phyloP scores from a whole-genome alignment of 306 rosid species.

The Vachellia collinsii region DNA sequence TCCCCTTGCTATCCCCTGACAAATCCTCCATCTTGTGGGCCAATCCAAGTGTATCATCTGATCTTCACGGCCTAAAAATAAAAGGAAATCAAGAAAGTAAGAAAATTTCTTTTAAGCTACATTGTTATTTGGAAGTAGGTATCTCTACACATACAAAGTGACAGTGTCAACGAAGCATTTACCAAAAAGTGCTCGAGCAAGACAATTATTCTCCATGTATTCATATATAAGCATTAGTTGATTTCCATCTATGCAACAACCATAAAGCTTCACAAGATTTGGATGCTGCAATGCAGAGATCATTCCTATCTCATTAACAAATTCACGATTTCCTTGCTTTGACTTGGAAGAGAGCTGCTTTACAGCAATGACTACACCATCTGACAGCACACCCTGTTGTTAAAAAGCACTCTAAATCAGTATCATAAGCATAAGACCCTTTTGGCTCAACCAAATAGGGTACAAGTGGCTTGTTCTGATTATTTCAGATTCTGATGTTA shows the following conservation, averaged over 20 bases:
- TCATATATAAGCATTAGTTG: constrained; percentile 80
- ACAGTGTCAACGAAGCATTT: constrained; percentile 28
- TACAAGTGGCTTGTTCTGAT: background rate
- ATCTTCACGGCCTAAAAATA: constrained; percentile 49
- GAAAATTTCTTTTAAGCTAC: background rate
- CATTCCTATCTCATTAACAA: constrained; percentile 89
- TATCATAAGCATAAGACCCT: background rate
- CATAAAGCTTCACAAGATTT: constrained; percentile 81
- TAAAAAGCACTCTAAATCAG: constrained; percentile 20
- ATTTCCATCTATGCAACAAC: constrained; percentile 92
- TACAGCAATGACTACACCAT: constrained; percentile 79
- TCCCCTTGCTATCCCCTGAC: constrained; percentile 73
- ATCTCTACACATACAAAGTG: constrained; percentile 6
- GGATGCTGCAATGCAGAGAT: constrained; percentile 94
- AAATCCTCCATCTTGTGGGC: constrained; percentile 65
- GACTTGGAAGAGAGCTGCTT: constrained; percentile 91
- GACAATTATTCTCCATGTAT: constrained; percentile 85
- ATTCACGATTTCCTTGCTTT: constrained; percentile 91
- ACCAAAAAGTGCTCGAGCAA: constrained; percentile 92
- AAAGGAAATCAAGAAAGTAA: background rate
- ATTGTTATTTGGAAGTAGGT: background rate
- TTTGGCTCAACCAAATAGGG: background rate
- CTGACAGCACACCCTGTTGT: constrained; percentile 62
- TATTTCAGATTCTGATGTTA: constrained; percentile 33
- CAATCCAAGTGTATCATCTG: constrained; percentile 67